Evolutionary conservation across 805 yeast genomes (phyloP), one percentile per base, ranked within the genome.

Genomic region (Yamadazyma olivae): DNA sequence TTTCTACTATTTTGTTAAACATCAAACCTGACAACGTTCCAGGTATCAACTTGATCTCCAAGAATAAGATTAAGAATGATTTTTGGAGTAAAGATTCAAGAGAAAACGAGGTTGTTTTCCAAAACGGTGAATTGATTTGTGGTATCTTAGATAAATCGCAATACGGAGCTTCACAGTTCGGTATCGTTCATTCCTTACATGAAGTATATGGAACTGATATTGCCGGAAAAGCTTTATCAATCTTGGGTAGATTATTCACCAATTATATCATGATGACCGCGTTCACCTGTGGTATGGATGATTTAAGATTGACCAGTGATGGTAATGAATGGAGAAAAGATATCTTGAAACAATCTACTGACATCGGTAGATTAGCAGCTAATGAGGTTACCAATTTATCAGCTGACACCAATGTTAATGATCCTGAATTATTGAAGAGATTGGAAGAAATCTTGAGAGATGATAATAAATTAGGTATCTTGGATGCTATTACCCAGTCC

Each of bases 211-310:
- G 99, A 10, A 81, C 96, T 8, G 77, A 75, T 33, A 76, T 81
- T 51, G 96, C 98, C 15, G 96, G 97, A 41, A 83, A 85, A 55
- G 75, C 93, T 5, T 70, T 93, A 32, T 83, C 95, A 33, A 95
- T 91, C n/a, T 73, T 93, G 43, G 98, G 99, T 46, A 77, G 99
- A 53, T 71, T 93, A 37, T 91, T 95, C 67, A 95, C 99, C 16
- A 88, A 86, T 61, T 93, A 88, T 61, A 89, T 83, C 54, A 90
- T 83, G 77, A 75, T 79, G 68, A 84, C 87, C 39, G 98, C 96
- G 1, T 86, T 93, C 57, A 93, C 99, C 6, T 93, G 99, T 81
- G 99, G 99, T 75, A 95, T 93, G 99, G 99, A 93, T 60, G 99
- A 93, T 69, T 73, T 93, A 61, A 79, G 95, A 58, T 74, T 95